Percentiles rank a stretch among this genome's conserved stretches.
phyloP scores from a whole-genome alignment of 2,329 filamentous ascomycete species.

The Xylaria sp. region DNA sequence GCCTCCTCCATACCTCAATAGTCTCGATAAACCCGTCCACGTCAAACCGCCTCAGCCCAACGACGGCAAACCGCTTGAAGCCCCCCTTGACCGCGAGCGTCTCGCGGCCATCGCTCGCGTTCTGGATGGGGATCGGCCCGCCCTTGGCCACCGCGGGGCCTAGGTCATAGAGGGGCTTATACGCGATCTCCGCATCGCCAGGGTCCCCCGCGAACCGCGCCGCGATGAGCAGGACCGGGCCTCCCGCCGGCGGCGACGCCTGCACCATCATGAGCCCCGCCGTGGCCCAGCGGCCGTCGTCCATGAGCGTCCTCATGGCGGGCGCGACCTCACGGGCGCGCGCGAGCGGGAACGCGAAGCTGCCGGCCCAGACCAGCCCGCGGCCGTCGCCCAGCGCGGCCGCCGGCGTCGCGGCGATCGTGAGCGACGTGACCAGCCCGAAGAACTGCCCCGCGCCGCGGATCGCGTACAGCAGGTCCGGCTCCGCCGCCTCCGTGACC shows the following conservation, averaged over 20 bases:
- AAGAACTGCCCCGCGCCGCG: slow-evolving; percentile 40
- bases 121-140: slow-evolving; percentile 26
- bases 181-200: slow-evolving; percentile 24
- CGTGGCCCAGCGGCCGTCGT: slow-evolving; percentile 24
- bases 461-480: slow-evolving; percentile 39
- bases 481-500: slow-evolving; percentile 25
- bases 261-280: slow-evolving; percentile 26
- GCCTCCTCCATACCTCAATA: slow-evolving; percentile 18
- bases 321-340: slow-evolving; percentile 31
- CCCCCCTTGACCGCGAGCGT: slow-evolving; percentile 27
- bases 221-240: slow-evolving; percentile 27
- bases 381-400: slow-evolving; percentile 24
- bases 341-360: slow-evolving; percentile 34
- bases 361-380: slow-evolving; percentile 33
- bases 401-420: slow-evolving; percentile 29
- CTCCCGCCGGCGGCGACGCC: slow-evolving; percentile 22
- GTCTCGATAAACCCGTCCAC: slow-evolving; percentile 13
- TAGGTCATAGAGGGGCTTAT: slow-evolving; percentile 29
- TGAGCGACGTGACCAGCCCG: slow-evolving; percentile 38
- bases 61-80: slow-evolving; percentile 31
- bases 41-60: slow-evolving; percentile 29
- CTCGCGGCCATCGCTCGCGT: slow-evolving; percentile 28
- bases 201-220: slow-evolving; percentile 24
- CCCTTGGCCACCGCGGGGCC: slow-evolving; percentile 26
- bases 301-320: slow-evolving; percentile 27